These are phyloP conservation scores for Amaranthus tricolor DNA, from an alignment of 179 eudicot species.

Conservation along the genomic window DNA sequence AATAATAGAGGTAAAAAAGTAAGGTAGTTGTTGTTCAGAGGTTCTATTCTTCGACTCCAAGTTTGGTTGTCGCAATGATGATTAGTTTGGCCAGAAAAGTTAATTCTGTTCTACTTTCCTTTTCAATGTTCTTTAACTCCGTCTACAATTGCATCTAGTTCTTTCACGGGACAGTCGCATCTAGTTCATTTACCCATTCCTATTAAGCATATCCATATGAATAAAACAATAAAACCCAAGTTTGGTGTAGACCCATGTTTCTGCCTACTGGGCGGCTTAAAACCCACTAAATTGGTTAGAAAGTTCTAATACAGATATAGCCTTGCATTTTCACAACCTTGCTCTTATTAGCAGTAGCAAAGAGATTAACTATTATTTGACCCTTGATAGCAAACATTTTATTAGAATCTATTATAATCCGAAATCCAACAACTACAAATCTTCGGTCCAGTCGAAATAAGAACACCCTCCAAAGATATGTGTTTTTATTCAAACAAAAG, in stretches of 20 bases:
- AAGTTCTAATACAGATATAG: background rate
- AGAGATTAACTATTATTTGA: too few species aligned
- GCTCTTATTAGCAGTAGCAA: too few species aligned
- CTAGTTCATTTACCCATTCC: background rate
- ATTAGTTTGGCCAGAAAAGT: slow-evolving; percentile 21
- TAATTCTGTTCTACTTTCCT: slow-evolving; percentile 5
- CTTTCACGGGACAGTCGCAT: background rate
- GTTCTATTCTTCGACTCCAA: slow-evolving; percentile 25
- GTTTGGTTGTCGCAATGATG: slow-evolving; percentile 18
- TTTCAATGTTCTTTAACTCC: slow-evolving; percentile 14
- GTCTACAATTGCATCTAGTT: slow-evolving; percentile 11
- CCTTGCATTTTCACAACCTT: too few species aligned
- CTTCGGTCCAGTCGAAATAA: too few species aligned
- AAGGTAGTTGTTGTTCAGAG: slow-evolving; percentile 1
- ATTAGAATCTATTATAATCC: too few species aligned
- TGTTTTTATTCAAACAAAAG: too few species aligned
- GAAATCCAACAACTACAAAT: too few species aligned
- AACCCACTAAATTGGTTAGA: background rate
- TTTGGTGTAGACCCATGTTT: background rate
- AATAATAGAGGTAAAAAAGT: slow-evolving; percentile 6
- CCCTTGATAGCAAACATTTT: too few species aligned
- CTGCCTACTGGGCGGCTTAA: background rate
- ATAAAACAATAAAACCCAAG: background rate
- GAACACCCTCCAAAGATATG: too few species aligned
- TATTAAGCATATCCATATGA: background rate